A percentile compares a stretch with the other conserved stretches of the same genome.
Evolutionary conservation across 768 basidiomycete species (phyloP).

Genomic region (Termitomyces sp.): DNA sequence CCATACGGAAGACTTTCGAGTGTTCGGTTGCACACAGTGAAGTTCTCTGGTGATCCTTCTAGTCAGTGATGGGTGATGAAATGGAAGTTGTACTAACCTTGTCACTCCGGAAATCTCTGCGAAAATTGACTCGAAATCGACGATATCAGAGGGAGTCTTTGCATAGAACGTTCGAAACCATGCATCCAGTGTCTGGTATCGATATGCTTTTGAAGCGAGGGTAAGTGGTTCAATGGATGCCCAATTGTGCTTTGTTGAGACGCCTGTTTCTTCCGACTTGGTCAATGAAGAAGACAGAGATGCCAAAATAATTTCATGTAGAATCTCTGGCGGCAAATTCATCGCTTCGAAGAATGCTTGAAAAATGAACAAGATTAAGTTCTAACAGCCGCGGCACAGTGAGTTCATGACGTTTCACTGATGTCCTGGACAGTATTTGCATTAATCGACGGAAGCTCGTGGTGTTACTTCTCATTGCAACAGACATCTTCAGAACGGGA

Average conservation of each 20-base stretch:
- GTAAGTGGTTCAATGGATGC: constrained; percentile 20
- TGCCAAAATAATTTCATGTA: constrained; percentile 24
- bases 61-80: neutral
- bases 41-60: constrained; percentile 18
- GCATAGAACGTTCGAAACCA: constrained; percentile 29
- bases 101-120: constrained; percentile 15
- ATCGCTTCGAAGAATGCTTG: neutral
- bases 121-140: constrained; percentile 16
- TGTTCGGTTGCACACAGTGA: constrained; percentile 22
- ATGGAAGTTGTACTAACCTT: constrained; percentile 11
- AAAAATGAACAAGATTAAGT: neutral
- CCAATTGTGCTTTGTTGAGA: constrained; percentile 22
- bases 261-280: constrained; percentile 10
- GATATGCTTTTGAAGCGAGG: constrained; percentile 23
- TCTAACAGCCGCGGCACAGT: too few species aligned
- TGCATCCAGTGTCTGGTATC: constrained; percentile 19
- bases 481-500: too few species aligned
- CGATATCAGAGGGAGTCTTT: constrained; percentile 17
- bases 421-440: too few species aligned
- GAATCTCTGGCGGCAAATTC: constrained; percentile 27
- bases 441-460: too few species aligned
- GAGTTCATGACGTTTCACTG: too few species aligned
- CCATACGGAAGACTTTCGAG: constrained; percentile 15
- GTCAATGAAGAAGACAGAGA: constrained; percentile 11
- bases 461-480: too few species aligned